Conservation (phyloP, 768 basidiomycete genomes). For the Pseudohyphozyma bogoriensis region DNA sequence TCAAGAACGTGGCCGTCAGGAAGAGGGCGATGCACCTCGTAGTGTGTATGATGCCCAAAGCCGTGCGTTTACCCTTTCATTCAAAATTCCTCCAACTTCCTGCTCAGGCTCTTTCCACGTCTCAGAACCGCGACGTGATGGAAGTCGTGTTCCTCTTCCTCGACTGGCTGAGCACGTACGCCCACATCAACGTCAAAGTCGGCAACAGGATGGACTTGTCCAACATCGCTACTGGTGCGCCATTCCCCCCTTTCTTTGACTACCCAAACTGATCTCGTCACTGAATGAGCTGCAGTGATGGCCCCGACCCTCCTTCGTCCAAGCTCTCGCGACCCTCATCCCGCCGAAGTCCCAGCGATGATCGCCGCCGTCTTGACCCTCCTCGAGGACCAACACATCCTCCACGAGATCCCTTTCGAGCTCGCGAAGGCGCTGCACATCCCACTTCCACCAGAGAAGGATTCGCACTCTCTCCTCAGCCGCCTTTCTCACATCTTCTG, state of each 20-base stretch:
- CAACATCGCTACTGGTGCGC: constrained; percentile 8
- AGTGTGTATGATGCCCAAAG: constrained; percentile 21
- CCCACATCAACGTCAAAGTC: constrained; percentile 10
- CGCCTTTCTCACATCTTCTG: neutral
- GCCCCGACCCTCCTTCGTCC: constrained; percentile 19
- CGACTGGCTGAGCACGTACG: constrained; percentile 11
- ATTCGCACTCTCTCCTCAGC: neutral
- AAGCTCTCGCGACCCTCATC: constrained; percentile 3
- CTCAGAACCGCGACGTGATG: constrained; percentile 17
- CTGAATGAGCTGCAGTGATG: constrained; percentile 2
- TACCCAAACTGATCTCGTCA: neutral
- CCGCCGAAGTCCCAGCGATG: constrained; percentile 8
- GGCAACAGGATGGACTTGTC: constrained; percentile 15
- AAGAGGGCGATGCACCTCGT: constrained; percentile 21
- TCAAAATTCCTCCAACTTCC: neutral
- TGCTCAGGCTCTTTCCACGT: neutral
- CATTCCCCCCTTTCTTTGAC: too few relatives aligned
- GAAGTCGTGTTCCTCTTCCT: constrained; percentile 25
- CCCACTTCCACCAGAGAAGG: neutral
- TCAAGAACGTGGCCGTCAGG: constrained; percentile 6
- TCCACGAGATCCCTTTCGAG: constrained; percentile 21
- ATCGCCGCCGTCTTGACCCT: constrained; percentile 14
- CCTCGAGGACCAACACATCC: constrained; percentile 21
- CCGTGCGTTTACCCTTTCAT: neutral
- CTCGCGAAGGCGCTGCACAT: constrained; percentile 16